A percentile compares a stretch with the other conserved stretches of the same genome.
Conservation (phyloP, 2,329 filamentous ascomycete species). For the Rutstroemia sp. region DNA sequence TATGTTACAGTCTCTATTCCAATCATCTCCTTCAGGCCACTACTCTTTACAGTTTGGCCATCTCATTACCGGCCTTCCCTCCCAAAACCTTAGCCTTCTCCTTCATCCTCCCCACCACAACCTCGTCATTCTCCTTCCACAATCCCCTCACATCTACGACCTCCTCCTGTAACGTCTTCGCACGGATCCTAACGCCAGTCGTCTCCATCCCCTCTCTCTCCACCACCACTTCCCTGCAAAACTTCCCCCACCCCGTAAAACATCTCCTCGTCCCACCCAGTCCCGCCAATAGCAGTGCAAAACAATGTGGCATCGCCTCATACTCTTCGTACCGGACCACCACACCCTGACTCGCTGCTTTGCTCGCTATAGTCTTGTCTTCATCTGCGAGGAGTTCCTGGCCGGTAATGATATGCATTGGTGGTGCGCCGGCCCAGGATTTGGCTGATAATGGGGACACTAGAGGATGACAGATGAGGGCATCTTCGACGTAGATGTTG, state of each 20-base stretch:
- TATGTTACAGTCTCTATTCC: neutral
- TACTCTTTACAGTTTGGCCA: conserved; percentile 29
- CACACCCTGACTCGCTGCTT: conserved; percentile 34
- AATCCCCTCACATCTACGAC: conserved; percentile 37
- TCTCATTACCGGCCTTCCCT: conserved; percentile 19
- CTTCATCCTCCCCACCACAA: conserved; percentile 35
- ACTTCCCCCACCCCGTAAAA: conserved; percentile 47
- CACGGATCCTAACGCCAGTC: conserved; percentile 39
- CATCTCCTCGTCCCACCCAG: conserved; percentile 42
- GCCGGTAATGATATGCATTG: conserved; percentile 35
- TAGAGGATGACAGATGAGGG: neutral
- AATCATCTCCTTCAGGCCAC: neutral
- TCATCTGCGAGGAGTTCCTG: conserved; percentile 58
- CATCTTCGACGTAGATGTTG: neutral
- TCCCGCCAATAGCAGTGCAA: conserved; percentile 48
- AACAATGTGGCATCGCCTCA: conserved; percentile 36
- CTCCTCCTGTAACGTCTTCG: conserved; percentile 44
- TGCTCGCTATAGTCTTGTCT: conserved; percentile 49
- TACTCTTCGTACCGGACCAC: neutral
- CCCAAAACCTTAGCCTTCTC: conserved; percentile 19
- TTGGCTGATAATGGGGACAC: neutral
- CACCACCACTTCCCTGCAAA: conserved; percentile 39
- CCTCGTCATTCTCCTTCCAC: conserved; percentile 36
- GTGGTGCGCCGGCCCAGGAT: neutral
- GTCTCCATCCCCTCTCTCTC: conserved; percentile 21